Conservation (phyloP, 2,329 filamentous ascomycete species). For the Alternaria rosae region DNA sequence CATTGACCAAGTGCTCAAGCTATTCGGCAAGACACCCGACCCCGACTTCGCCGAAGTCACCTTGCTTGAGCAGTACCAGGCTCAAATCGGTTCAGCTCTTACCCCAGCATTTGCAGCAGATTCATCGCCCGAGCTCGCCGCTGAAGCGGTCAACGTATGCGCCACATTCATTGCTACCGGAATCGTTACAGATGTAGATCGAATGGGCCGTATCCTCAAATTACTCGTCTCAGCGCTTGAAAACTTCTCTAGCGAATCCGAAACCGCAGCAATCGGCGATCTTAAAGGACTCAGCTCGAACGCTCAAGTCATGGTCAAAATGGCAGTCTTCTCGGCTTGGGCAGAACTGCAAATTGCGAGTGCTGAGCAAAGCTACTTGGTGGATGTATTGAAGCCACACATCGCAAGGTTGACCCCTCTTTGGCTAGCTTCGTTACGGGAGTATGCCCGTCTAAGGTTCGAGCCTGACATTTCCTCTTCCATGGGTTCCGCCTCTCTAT, state of each 20-base stretch:
- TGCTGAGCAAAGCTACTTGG: conserved; percentile 86
- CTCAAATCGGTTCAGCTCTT: conserved; percentile 94
- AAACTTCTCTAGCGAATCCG: conserved; percentile 83
- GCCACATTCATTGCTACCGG: conserved; percentile 97
- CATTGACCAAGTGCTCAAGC: conserved; percentile 89
- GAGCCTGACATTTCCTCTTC: conserved; percentile 97
- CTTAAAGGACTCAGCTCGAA: conserved; percentile 92
- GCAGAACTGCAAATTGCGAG: conserved; percentile 96
- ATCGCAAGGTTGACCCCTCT: conserved; percentile 88
- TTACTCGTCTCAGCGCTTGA: conserved; percentile 89
- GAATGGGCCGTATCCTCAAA: conserved; percentile 98
- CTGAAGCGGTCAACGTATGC: conserved; percentile 95
- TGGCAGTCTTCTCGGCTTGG: conserved; percentile 97
- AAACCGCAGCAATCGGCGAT: conserved; percentile 89
- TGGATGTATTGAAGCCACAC: conserved; percentile 87
- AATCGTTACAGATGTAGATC: conserved; percentile 94
- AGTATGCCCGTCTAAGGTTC: conserved; percentile 91
- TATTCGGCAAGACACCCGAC: conserved; percentile 94
- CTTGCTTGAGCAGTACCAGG: conserved; percentile 96
- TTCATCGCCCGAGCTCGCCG: conserved; percentile 93
- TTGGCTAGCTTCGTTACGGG: conserved; percentile 90
- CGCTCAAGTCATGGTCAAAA: conserved; percentile 97
- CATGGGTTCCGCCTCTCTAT: conserved; percentile 79
- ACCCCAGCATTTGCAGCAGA: conserved; percentile 96
- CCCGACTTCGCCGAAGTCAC: conserved; percentile 98